These are phyloP conservation scores for Aspergillus hiratsukae DNA, from an alignment of 2,329 filamentous ascomycete genomes.

Conservation along the genomic window DNA sequence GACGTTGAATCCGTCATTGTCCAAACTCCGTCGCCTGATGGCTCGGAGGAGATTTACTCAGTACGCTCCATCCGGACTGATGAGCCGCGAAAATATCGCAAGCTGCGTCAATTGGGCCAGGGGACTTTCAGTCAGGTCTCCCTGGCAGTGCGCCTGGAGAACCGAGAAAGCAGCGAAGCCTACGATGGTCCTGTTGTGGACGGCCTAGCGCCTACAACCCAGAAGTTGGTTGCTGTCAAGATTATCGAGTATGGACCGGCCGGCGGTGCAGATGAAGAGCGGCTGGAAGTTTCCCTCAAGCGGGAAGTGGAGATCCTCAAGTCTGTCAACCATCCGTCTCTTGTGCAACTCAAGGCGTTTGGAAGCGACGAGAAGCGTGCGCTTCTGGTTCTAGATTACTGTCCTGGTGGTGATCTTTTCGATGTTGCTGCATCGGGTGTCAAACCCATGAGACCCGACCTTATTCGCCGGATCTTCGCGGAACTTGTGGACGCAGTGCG, in stretches of 20 bases:
- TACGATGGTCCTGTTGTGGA: conserved; percentile 8
- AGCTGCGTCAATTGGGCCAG: conserved; percentile 75
- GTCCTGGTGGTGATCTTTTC: conserved; percentile 90
- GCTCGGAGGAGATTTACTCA: conserved; percentile 60
- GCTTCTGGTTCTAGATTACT: conserved; percentile 83
- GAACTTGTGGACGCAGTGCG: conserved; percentile 80
- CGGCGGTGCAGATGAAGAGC: conserved; percentile 86
- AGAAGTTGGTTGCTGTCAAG: conserved; percentile 87
- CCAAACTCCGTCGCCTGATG: conserved; percentile 14
- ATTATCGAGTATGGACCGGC: conserved; percentile 92
- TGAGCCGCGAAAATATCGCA: conserved; percentile 73
- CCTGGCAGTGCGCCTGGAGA: conserved; percentile 75
- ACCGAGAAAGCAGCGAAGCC: conserved; percentile 35
- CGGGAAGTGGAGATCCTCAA: conserved; percentile 93
- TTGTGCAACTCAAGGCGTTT: conserved; percentile 90
- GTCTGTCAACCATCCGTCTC: conserved; percentile 77
- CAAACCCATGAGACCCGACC: conserved; percentile 59
- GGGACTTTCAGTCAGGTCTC: conserved; percentile 95
- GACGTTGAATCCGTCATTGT: conserved; percentile 37
- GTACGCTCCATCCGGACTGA: conserved; percentile 62
- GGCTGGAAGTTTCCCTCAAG: conserved; percentile 89
- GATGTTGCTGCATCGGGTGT: conserved; percentile 76
- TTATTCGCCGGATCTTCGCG: conserved; percentile 82
- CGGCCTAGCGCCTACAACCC: conserved; percentile 45
- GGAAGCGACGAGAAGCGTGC: conserved; percentile 78